Percentiles rank a stretch among this genome's conserved stretches.
Conservation (phyloP, 768 basidiomycete species). For the Nevesoporus exiguus region DNA sequence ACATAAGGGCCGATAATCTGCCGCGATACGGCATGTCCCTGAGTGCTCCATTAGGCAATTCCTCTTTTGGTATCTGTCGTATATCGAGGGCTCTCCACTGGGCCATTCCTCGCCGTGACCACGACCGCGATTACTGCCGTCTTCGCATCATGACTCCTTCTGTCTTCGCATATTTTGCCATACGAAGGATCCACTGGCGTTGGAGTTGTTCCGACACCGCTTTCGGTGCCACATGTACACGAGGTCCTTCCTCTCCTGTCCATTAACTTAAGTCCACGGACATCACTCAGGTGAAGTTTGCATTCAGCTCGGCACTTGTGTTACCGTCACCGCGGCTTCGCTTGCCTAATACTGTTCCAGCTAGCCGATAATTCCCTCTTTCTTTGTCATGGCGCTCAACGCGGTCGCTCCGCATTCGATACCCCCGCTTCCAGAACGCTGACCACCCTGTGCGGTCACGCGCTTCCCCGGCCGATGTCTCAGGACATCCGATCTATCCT, state of each 20-base stretch:
- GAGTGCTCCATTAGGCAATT: conserved; percentile 25
- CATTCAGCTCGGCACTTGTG: conserved; percentile 33
- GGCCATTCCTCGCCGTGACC: background rate
- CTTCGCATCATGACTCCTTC: conserved; percentile 7
- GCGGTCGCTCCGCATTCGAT: conserved; percentile 25
- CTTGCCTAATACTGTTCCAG: conserved; percentile 28
- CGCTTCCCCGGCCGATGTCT: conserved; percentile 16
- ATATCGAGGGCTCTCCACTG: conserved; percentile 2
- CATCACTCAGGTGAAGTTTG: conserved; percentile 30
- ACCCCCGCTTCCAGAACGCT: conserved; percentile 21
- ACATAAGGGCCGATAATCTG: conserved; percentile 29
- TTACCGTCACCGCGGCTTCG: conserved; percentile 38
- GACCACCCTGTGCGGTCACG: conserved; percentile 1
- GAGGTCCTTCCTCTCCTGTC: conserved; percentile 34
- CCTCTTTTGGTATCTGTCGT: conserved; percentile 18
- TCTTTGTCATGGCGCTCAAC: conserved; percentile 29
- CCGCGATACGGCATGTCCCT: conserved; percentile 28
- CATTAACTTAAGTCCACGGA: conserved; percentile 40
- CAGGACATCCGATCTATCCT: conserved; percentile 15
- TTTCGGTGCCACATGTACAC: conserved; percentile 34
- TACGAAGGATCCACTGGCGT: conserved; percentile 20
- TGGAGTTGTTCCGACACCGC: conserved; percentile 28
- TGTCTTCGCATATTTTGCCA: conserved; percentile 9
- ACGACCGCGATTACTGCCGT: conserved; percentile 13
- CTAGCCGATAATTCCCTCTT: conserved; percentile 33